A percentile compares a stretch with the other conserved stretches of the same genome.
These are phyloP conservation scores for Cladosporium austrohemisphaericum DNA, from an alignment of 2,329 filamentous ascomycete species.

Conservation along the genomic window DNA sequence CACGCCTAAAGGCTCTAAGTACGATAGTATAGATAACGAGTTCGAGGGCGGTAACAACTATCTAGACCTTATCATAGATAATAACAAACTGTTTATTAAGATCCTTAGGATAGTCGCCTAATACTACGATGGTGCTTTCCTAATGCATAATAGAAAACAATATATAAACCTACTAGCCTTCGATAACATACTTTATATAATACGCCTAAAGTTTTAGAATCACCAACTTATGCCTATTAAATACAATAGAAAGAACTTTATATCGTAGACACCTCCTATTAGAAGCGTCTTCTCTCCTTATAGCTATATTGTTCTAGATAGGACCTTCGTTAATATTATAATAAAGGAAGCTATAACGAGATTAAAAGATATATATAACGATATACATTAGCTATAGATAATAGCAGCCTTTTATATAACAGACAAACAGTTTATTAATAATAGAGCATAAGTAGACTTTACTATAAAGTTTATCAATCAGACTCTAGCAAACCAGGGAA, in stretches of 20 bases:
- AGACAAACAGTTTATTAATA: no score
- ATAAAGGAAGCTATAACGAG: conserved; percentile 7
- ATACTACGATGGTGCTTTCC: background rate
- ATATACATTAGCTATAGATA: conserved; percentile 4
- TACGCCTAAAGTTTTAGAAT: conserved; percentile 17
- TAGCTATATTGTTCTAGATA: conserved; percentile 13
- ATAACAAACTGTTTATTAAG: background rate
- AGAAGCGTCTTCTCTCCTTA: conserved; percentile 14
- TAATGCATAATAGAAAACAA: background rate
- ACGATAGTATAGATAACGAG: conserved; percentile 2
- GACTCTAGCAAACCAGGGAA: no score
- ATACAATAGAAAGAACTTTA: conserved; percentile 1
- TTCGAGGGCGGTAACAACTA: background rate
- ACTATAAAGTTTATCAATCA: no score
- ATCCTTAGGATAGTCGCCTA: background rate
- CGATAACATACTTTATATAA: conserved; percentile 8
- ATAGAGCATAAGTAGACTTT: no score
- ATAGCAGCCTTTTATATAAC: no score
- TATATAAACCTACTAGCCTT: conserved; percentile 14
- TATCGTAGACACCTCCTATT: conserved; percentile 13
- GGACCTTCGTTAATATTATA: conserved; percentile 7
- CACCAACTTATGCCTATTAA: conserved; percentile 6
- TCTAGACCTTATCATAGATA: background rate
- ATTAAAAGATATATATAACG: conserved; percentile 4
- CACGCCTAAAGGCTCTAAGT: background rate